Base-by-base conservation (phyloP, 805 yeast genomes). In the Clavispora fructus region DNA sequence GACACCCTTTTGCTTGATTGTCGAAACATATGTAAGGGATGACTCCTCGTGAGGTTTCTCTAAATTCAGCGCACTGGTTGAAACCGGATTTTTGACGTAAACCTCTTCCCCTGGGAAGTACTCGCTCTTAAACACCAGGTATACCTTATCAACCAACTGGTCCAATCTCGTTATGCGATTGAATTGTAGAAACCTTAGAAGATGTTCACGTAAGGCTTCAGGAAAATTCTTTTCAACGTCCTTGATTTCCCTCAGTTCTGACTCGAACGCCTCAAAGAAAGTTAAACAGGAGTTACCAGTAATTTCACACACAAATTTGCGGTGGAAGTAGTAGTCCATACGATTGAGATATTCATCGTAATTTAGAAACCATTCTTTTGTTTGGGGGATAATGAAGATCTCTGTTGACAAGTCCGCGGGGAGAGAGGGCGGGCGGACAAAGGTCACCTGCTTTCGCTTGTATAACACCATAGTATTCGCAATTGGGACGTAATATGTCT, bases 221-320 rank as follows among this genome's bases (percentile, higher is more conserved):
- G 99, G 99, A 63, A 94, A 94, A 58, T 79, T 78, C 45, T 76
- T 72, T 58, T 90, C 95, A 43, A 92, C 89, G 50, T 78, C 80
- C 45, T 68, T 71, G 51, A 78, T 73, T 57, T 58, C 80, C 47
- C 59, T 64, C 41, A 49, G 76, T 67, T 92, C 99, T 48, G 86
- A 82, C 44, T 81, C 80, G 39, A 80, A 73, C 0, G 98, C 99
- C 58, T 94, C 95, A 62, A 91, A 91, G 62, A 79, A 94, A 0
- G 97, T 88, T 47, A 92, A 74, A 57, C 95, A 85, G 14, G 97
- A 85, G 58, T 89, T 87, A 12, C 99, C 99, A 0, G 97, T 88
- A 41, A 92, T 85, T 66, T 94, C 99, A 69, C 98, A 94, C 11
- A 90, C 94, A 67, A 94, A 94, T 62, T 88, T 87, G 54, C 81